Evolutionary conservation across 2,329 filamentous ascomycete species (phyloP).

Genomic region (Neopestalotiopsis sp.): DNA sequence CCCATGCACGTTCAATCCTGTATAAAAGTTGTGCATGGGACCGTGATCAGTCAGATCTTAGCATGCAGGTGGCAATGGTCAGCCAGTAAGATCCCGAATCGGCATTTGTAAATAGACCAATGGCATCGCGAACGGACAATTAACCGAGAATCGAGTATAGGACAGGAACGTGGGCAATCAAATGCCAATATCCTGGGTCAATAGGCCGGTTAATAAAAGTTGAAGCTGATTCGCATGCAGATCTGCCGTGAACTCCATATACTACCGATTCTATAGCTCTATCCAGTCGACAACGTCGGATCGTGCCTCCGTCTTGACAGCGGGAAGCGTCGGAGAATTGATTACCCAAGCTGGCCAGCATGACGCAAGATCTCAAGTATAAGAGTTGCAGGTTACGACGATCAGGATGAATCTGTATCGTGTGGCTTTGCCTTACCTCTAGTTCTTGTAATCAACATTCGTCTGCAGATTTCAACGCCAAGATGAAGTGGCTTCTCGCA

Average conservation of each 20-base stretch:
- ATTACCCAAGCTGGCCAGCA: background rate
- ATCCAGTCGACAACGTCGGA: background rate
- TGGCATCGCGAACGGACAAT: background rate
- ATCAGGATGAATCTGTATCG: background rate
- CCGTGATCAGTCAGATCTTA: too few relatives aligned
- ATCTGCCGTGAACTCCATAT: background rate
- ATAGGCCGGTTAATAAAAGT: background rate
- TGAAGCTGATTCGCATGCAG: background rate
- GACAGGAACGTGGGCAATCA: background rate
- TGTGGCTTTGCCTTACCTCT: background rate
- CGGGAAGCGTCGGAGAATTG: background rate
- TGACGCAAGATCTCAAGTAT: background rate
- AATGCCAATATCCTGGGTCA: background rate
- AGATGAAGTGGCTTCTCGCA: constrained; percentile 9
- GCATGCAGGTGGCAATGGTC: too few relatives aligned
- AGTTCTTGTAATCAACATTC: background rate
- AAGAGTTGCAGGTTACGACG: background rate
- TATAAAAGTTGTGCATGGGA: too few relatives aligned
- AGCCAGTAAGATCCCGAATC: background rate
- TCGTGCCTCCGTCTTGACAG: background rate
- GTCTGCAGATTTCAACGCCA: background rate
- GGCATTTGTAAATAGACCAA: background rate
- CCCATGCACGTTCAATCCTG: too few relatives aligned
- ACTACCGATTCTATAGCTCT: background rate
- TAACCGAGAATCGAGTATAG: background rate